These are phyloP conservation scores for Cordyceps cateniannulata DNA, from an alignment of 2,329 filamentous ascomycete genomes.

Conservation along the genomic window DNA sequence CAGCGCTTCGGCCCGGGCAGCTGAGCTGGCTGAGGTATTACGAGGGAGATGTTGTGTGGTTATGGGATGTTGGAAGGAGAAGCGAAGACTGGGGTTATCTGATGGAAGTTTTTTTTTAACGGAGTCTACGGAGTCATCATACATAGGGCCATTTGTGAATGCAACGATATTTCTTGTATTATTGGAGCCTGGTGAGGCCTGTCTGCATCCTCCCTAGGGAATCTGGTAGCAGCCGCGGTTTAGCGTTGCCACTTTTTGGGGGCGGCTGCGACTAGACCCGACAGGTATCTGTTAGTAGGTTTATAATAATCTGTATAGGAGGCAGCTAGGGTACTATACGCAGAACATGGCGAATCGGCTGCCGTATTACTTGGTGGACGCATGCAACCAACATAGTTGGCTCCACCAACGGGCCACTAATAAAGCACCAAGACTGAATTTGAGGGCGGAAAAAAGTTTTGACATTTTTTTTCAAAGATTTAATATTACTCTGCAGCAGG, in stretches of 20 bases:
- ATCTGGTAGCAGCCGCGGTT: background rate
- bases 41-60: background rate
- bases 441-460: background rate
- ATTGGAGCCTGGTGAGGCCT: no score
- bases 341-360: no score
- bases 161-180: no score
- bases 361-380: background rate
- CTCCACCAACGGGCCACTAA: constrained; percentile 5
- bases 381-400: constrained; percentile 8
- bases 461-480: background rate
- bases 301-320: no score
- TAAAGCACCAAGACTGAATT: background rate
- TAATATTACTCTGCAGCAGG: background rate
- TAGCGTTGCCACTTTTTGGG: background rate
- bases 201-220: background rate
- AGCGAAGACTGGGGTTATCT: background rate
- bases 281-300: background rate
- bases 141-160: no score
- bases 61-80: background rate
- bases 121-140: no score
- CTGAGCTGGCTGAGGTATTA: background rate
- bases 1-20: constrained; percentile 61
- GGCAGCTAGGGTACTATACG: no score
- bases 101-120: background rate
- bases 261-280: background rate